Evolutionary conservation across 176 grass and related monocot genomes (phyloP).

Genomic region (Themeda triandra): DNA sequence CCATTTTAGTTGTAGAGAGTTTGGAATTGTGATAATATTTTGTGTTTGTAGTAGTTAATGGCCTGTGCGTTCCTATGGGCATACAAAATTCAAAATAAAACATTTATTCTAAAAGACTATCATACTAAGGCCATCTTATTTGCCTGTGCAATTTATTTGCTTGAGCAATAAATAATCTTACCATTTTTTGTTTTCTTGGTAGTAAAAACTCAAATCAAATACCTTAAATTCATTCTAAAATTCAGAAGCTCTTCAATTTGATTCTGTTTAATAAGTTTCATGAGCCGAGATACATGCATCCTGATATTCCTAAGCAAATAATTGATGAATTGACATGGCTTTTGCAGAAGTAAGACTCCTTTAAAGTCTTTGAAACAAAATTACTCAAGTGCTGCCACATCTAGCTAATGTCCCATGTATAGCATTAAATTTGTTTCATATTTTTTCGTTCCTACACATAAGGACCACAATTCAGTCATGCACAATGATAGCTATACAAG

Average conservation of each 20-base stretch:
- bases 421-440: too few relatives aligned
- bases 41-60: not conserved
- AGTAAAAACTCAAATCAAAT: conserved; percentile 45
- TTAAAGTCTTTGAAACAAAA: too few relatives aligned
- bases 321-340: too few relatives aligned
- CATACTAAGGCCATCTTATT: not conserved
- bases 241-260: conserved; percentile 26
- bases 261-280: conserved; percentile 51
- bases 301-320: too few relatives aligned
- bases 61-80: not conserved
- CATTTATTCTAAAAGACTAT: not conserved
- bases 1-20: not conserved
- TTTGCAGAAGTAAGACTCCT: too few relatives aligned
- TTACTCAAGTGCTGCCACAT: too few relatives aligned
- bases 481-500: too few relatives aligned
- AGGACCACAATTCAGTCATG: too few relatives aligned
- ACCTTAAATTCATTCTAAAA: not conserved
- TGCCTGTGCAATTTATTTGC: not conserved
- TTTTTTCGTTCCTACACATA: too few relatives aligned
- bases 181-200: conserved; percentile 45
- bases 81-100: rapidly evolving
- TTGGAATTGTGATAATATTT: not conserved
- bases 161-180: conserved; percentile 20
- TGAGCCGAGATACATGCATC: too few relatives aligned
- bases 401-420: too few relatives aligned